phyloP scores from a whole-genome alignment of 179 eudicot species.

The Amaranthus tricolor region DNA sequence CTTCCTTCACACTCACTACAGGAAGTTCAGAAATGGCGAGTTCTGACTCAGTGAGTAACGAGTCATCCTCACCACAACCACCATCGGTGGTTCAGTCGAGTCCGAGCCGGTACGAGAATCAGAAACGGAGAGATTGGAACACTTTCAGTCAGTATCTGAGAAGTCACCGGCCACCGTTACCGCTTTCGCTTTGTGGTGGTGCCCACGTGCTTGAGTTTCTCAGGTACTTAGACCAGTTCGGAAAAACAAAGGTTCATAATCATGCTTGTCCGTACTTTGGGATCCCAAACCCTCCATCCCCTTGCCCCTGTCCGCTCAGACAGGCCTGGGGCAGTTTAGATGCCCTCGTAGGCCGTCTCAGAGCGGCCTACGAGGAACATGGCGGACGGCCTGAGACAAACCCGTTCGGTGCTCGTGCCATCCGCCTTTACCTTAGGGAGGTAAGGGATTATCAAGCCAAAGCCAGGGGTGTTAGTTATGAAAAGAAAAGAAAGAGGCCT shows the following conservation, averaged over 20 bases:
- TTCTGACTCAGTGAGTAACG: conserved; percentile 2
- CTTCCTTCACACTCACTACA: background rate
- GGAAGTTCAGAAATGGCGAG: background rate
- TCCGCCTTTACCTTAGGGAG: conserved; percentile 33
- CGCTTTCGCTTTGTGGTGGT: conserved; percentile 32
- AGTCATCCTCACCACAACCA: conserved; percentile 2
- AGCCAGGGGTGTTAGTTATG: conserved; percentile 40
- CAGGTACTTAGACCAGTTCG: conserved; percentile 42
- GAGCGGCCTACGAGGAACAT: conserved; percentile 42
- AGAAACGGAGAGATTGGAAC: conserved; percentile 40
- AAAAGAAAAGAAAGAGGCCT: conserved; percentile 35
- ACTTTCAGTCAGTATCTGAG: conserved; percentile 40
- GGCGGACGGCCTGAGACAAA: conserved; percentile 40
- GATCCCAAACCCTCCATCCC: conserved; percentile 35
- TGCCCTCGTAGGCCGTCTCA: conserved; percentile 38
- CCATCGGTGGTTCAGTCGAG: conserved; percentile 3
- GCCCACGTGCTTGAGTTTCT: conserved; percentile 42
- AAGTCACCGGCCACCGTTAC: conserved; percentile 39
- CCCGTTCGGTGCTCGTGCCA: conserved; percentile 38
- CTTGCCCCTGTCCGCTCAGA: conserved; percentile 42
- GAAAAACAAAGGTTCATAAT: conserved; percentile 39
- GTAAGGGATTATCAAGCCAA: conserved; percentile 39
- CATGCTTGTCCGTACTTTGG: conserved; percentile 36
- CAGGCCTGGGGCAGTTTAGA: conserved; percentile 47
- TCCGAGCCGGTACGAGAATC: conserved; percentile 40